Evolutionary conservation across 2,329 filamentous ascomycete genomes (phyloP).

Genomic region (Verticillium alfalfae): DNA sequence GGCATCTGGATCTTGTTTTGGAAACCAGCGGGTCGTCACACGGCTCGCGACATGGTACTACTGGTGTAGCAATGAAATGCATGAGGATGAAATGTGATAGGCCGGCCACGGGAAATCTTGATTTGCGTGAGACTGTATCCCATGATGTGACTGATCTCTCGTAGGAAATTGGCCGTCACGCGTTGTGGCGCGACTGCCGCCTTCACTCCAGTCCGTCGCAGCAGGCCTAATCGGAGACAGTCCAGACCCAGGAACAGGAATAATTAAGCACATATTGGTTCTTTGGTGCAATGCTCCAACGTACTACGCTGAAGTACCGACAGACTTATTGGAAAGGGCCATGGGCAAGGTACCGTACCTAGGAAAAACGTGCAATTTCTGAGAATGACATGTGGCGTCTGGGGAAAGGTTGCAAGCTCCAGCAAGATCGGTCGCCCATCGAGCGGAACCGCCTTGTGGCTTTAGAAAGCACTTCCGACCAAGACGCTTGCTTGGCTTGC

Average conservation of each 20-base stretch:
- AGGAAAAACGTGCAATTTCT: neutral
- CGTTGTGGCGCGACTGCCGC: neutral
- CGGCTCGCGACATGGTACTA: neutral
- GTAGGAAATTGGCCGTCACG: neutral
- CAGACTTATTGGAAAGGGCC: too few relatives aligned
- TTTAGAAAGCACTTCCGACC: neutral
- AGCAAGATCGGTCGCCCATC: too few relatives aligned
- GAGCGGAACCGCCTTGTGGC: too few relatives aligned
- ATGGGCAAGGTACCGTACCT: too few relatives aligned
- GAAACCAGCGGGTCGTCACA: neutral
- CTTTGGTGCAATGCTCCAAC: too few relatives aligned
- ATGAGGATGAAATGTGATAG: neutral
- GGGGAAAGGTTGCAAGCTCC: neutral
- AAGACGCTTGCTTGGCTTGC: constrained; percentile 1
- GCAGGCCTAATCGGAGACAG: too few relatives aligned
- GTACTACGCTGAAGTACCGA: too few relatives aligned
- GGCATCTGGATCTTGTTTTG: neutral
- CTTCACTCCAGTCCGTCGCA: too few relatives aligned
- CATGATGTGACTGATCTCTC: too few relatives aligned
- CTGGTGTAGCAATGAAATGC: neutral
- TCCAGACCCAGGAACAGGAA: too few relatives aligned
- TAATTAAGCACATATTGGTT: too few relatives aligned
- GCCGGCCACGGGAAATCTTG: neutral
- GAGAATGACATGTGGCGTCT: neutral
- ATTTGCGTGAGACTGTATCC: neutral